Percentiles rank a stretch among this genome's conserved stretches.
Evolutionary conservation across 1,139 yeast genomes (phyloP).

Genomic region (Zhuliangozyma blackwelliae): DNA sequence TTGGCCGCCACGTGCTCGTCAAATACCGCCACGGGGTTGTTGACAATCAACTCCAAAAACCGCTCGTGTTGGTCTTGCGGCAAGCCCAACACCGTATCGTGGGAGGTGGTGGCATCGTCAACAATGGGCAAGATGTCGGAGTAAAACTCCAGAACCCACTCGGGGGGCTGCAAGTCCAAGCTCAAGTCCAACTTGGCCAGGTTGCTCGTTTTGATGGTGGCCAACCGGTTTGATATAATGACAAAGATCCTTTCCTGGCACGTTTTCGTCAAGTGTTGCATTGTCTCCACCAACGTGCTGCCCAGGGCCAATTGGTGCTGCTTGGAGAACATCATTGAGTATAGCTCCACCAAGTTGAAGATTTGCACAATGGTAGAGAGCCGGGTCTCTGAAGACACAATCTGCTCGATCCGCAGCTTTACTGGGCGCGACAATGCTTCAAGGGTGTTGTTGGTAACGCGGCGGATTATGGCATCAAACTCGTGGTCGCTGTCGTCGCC

Average conservation of each 20-base stretch:
- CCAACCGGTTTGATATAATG: constrained; percentile 37
- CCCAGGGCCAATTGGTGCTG: constrained; percentile 17
- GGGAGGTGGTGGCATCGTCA: constrained; percentile 33
- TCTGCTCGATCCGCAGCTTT: constrained; percentile 56
- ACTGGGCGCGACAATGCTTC: constrained; percentile 39
- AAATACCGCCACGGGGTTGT: constrained; percentile 48
- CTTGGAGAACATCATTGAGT: constrained; percentile 65
- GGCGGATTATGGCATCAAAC: constrained; percentile 23
- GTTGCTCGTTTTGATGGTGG: constrained; percentile 36
- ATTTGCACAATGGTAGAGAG: constrained; percentile 54
- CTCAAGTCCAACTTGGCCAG: constrained; percentile 40
- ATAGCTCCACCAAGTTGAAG: constrained; percentile 60
- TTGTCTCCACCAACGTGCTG: constrained; percentile 18
- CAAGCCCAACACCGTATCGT: constrained; percentile 35
- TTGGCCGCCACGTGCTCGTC: constrained; percentile 27
- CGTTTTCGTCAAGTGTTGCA: constrained; percentile 22
- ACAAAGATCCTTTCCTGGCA: constrained; percentile 40
- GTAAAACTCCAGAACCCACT: constrained; percentile 63
- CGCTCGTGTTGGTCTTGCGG: constrained; percentile 25
- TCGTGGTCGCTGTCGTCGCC: constrained; percentile 15
- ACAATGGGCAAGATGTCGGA: constrained; percentile 47
- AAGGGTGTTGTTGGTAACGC: constrained; percentile 29
- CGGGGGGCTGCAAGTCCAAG: constrained; percentile 62
- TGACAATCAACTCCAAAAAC: constrained; percentile 36
- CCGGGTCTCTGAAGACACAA: constrained; percentile 61